Conservation (phyloP, 805 yeast genomes). For the Cyberlindnera misumaiensis region DNA sequence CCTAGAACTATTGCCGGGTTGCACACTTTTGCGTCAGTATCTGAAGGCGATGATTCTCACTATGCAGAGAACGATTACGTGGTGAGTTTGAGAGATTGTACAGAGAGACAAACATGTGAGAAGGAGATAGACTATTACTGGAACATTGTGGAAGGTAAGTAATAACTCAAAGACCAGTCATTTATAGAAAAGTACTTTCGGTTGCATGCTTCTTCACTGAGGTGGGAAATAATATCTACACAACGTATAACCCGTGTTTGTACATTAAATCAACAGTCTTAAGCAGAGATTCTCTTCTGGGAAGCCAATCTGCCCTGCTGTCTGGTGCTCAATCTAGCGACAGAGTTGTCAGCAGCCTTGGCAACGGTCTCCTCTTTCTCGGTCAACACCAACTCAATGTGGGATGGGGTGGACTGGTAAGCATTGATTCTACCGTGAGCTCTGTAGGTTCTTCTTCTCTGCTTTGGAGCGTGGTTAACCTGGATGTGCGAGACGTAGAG, state of each 20-base stretch:
- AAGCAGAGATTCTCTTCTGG: constrained; percentile 81
- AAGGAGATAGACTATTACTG: constrained; percentile 35
- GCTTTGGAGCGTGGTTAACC: constrained; percentile 99
- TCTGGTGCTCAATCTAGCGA: constrained; percentile 77
- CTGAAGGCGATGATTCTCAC: constrained; percentile 40
- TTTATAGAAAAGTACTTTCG: not conserved
- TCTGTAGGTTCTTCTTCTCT: constrained; percentile 99
- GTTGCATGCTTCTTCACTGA: not conserved
- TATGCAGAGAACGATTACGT: constrained; percentile 65
- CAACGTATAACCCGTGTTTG: not conserved
- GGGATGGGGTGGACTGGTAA: constrained; percentile 98
- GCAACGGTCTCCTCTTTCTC: constrained; percentile 92
- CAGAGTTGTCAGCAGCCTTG: constrained; percentile 73
- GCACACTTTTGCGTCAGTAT: constrained; percentile 30
- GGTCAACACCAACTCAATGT: constrained; percentile 94
- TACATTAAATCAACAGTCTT: constrained; percentile 12
- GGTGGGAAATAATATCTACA: not conserved
- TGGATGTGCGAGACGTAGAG: constrained; percentile 96
- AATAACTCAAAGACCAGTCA: not conserved
- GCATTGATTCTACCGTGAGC: constrained; percentile 99
- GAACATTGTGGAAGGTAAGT: constrained; percentile 12
- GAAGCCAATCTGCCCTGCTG: constrained; percentile 88
- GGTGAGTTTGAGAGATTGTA: constrained; percentile 55
- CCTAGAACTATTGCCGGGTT: constrained; percentile 47
- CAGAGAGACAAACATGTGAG: constrained; percentile 44